phyloP scores from a whole-genome alignment of 2,329 filamentous ascomycete genomes.

The Mycosphaerella sp. region DNA sequence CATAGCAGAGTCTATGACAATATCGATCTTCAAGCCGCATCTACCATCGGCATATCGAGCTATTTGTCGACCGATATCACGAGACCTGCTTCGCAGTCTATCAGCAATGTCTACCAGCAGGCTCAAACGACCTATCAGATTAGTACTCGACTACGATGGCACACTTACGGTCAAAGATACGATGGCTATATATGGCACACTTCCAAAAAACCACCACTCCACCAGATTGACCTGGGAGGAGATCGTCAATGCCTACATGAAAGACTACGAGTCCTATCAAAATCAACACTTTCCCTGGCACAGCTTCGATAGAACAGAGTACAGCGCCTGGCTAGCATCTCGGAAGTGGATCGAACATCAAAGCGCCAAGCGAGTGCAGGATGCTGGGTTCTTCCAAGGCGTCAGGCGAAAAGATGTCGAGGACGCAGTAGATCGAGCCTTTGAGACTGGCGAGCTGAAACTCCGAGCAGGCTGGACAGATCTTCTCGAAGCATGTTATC shows the following conservation, averaged over 20 bases:
- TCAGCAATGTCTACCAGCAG: constrained; percentile 10
- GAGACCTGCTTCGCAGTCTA: not conserved
- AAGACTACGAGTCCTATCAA: constrained; percentile 37
- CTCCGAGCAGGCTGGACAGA: constrained; percentile 36
- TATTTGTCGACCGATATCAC: too few species aligned
- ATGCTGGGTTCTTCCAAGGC: constrained; percentile 37
- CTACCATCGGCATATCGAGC: constrained; percentile 7
- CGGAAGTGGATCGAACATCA: constrained; percentile 37
- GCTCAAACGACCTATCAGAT: constrained; percentile 17
- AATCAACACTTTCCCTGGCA: constrained; percentile 27
- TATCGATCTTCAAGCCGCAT: constrained; percentile 6
- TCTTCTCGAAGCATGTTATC: constrained; percentile 29
- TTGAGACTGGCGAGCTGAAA: constrained; percentile 31
- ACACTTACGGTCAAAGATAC: constrained; percentile 44
- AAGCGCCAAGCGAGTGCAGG: constrained; percentile 39
- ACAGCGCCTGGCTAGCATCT: constrained; percentile 36
- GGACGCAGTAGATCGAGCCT: constrained; percentile 26
- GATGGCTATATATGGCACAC: constrained; percentile 38
- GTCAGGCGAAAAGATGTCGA: constrained; percentile 33
- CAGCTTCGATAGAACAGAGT: constrained; percentile 30
- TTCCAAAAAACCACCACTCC: constrained; percentile 28
- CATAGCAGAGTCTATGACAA: constrained; percentile 1
- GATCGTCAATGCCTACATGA: constrained; percentile 38
- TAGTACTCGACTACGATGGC: constrained; percentile 45
- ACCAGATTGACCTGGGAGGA: constrained; percentile 30